Percentiles rank a stretch among this genome's conserved stretches.
phyloP scores from a whole-genome alignment of 257 asterid genomes.

The Solanum medicagineum region DNA sequence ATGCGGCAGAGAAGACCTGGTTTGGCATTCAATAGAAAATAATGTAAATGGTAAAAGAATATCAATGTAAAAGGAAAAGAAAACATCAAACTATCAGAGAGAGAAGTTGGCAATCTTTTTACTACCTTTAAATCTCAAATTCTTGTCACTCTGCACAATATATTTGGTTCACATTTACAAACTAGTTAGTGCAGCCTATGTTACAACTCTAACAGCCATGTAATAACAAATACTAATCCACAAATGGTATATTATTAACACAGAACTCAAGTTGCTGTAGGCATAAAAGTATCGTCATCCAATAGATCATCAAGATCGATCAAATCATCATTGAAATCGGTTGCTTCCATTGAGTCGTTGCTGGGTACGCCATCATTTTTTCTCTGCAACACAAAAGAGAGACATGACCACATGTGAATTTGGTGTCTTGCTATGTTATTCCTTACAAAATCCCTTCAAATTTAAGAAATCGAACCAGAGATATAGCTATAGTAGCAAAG shows the following conservation, averaged over 20 bases:
- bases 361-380: conserved; percentile 28
- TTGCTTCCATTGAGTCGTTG: conserved; percentile 31
- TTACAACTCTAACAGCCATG: not conserved
- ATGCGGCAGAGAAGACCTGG: not conserved
- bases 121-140: not conserved
- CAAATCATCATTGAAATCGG: conserved; percentile 52
- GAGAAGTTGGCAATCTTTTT: not conserved
- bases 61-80: not conserved
- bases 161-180: not conserved
- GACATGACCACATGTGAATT: not conserved
- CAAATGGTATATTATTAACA: not conserved
- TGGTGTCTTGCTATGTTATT: not conserved
- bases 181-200: not conserved
- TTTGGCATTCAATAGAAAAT: not conserved
- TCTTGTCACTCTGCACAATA: not conserved
- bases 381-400: conserved; percentile 42
- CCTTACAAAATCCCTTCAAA: not conserved
- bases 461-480: not conserved
- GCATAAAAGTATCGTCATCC: conserved; percentile 56
- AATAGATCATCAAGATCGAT: conserved; percentile 60
- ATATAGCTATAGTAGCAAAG: not conserved
- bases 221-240: not conserved
- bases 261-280: conserved; percentile 14
- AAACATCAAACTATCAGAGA: not conserved
- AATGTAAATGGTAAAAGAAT: not conserved